Conservation (phyloP, 2,329 filamentous ascomycete genomes). For the Penicillium sp. region DNA sequence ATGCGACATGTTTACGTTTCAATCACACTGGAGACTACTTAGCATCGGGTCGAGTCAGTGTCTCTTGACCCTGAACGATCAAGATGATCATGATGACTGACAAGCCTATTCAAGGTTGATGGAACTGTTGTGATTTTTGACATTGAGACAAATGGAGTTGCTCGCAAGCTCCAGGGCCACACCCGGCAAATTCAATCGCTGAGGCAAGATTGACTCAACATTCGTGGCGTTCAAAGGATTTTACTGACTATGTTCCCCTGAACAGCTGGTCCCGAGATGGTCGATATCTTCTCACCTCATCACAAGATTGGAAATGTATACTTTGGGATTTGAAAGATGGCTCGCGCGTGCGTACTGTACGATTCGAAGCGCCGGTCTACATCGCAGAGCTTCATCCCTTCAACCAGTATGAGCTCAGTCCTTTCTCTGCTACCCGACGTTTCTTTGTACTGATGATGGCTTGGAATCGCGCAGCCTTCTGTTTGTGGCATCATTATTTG, state of each 20-base stretch:
- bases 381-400: conserved; percentile 91
- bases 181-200: conserved; percentile 89
- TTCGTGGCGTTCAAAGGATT: too few species aligned
- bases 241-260: background rate
- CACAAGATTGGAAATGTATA: conserved; percentile 93
- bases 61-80: background rate
- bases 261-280: conserved; percentile 83
- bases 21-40: conserved; percentile 92
- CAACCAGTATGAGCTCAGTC: conserved; percentile 62
- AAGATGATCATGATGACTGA: conserved; percentile 1
- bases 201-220: conserved; percentile 41
- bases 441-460: conserved; percentile 1
- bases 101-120: conserved; percentile 53
- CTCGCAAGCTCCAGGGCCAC: conserved; percentile 87
- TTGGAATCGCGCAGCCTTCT: conserved; percentile 54
- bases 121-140: conserved; percentile 95
- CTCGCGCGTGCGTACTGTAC: conserved; percentile 70
- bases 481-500: conserved; percentile 87
- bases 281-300: conserved; percentile 83
- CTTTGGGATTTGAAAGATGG: conserved; percentile 84
- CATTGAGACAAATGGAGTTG: conserved; percentile 93
- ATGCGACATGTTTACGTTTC: conserved; percentile 70
- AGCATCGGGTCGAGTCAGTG: conserved; percentile 73
- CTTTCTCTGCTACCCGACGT: background rate
- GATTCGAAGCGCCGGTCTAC: conserved; percentile 89